Conservation (phyloP, 768 basidiomycete species). For the Lactarius trivialis region DNA sequence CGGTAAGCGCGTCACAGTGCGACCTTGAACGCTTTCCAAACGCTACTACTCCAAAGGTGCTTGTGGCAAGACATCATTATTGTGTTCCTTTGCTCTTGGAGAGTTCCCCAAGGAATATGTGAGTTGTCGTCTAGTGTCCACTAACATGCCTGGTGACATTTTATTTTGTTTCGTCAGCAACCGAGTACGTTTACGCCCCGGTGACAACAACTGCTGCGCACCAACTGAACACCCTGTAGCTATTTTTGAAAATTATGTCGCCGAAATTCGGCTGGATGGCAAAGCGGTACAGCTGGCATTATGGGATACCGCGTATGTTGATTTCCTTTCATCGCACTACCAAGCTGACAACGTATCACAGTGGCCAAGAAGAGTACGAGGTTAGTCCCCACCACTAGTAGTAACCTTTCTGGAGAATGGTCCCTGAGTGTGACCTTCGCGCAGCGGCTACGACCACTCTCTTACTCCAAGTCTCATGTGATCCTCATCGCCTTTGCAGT, state of each 20-base stretch:
- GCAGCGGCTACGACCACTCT: conserved; percentile 89
- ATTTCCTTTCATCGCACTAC: neutral
- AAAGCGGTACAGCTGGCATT: conserved; percentile 95
- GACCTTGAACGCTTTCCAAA: conserved; percentile 2
- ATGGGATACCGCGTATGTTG: conserved; percentile 97
- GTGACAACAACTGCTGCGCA: conserved; percentile 2
- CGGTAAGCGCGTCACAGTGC: conserved; percentile 44
- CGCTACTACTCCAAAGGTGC: conserved; percentile 50
- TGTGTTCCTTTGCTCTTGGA: conserved; percentile 88
- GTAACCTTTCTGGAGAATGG: neutral
- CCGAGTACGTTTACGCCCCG: conserved; percentile 35
- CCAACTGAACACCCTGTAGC: conserved; percentile 40
- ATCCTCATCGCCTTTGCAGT: conserved; percentile 96
- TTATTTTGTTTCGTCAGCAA: conserved; percentile 32
- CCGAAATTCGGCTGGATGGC: conserved; percentile 94
- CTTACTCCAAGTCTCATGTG: conserved; percentile 97
- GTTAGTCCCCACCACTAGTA: conserved; percentile 35
- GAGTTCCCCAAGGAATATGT: conserved; percentile 97
- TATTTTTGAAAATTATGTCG: conserved; percentile 98
- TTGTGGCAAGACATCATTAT: conserved; percentile 90
- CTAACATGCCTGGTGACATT: neutral
- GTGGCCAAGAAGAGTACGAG: conserved; percentile 99
- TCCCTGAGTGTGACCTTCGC: conserved; percentile 9
- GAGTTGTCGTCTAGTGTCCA: conserved; percentile 31
- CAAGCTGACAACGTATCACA: conserved; percentile 31